Base-by-base conservation (phyloP, 1,284 basidiomycete genomes). In the Trichosporon asahii region DNA sequence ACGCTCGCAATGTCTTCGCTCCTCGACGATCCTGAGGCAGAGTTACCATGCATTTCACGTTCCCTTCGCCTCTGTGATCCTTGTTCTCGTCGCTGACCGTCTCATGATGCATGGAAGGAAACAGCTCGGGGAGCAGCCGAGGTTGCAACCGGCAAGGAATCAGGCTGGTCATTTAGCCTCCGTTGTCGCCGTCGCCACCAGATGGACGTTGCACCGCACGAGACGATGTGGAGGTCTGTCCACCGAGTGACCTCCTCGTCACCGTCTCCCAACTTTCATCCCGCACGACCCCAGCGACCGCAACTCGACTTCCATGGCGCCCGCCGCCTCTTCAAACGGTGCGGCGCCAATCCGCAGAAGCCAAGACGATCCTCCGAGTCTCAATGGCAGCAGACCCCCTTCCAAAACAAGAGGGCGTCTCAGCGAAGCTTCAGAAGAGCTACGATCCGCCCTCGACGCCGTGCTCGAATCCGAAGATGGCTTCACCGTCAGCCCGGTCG, bases 291-390 rank as follows among this genome's bases (percentile, higher is more conserved):
- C 57, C 18, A n/a, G 8, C 9, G 12, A 29, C 55, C 18, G 6
- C 23, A 12, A 37, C 4, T n/a, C 27, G 5, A 15, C 15, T 27
- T 61, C 29, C 29, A 61, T 61, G 57, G 57, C 57, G 57, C 57
- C 57, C 57, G 57, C 57, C 57, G 57, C 57, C 27, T 61, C 5
- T 7, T 61, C 57, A n/a, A 31, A 61, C 57, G 57, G 57, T 61
- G 57, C 57, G 57, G 57, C 57, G 57, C 57, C 57, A 61, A 18
- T 6, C 57, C 57, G 27, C 57, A 31, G 57, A 18, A 29, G 15
- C 27, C 15, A 3, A 5, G 15, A 33, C 57, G 57, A 61, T 18
- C 57, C 14, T 3, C 14, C 15, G 6, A 18, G 6, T 31, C 27
- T 12, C 8, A 29, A 60, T 31, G 25, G 15, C 25, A 18, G 55